Conservation (phyloP, 306 rosid genomes). For the Mimosa pudica region DNA sequence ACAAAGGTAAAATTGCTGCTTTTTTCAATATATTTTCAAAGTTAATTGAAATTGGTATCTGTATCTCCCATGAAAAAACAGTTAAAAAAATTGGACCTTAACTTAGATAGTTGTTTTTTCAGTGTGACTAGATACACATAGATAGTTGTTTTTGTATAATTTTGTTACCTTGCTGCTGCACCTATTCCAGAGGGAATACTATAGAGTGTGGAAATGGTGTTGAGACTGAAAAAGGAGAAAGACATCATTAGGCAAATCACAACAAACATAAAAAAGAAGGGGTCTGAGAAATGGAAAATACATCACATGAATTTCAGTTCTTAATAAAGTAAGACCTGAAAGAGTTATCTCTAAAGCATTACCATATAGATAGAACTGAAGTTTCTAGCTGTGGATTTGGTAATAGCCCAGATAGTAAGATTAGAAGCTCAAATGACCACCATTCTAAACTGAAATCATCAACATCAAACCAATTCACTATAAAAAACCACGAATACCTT, state of each 20-base stretch:
- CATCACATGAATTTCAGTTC: not conserved
- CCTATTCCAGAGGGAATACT: conserved; percentile 57
- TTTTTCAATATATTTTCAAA: too few relatives aligned
- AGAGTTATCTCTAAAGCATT: not conserved
- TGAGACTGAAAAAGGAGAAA: conserved; percentile 38
- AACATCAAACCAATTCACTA: not conserved
- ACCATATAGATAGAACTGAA: conserved; percentile 65
- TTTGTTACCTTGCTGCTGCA: conserved; percentile 55
- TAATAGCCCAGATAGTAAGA: conserved; percentile 15
- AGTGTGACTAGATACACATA: not conserved
- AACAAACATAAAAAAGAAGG: not conserved
- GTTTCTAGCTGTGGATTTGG: conserved; percentile 67
- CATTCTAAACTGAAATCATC: conserved; percentile 48
- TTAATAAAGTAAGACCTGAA: not conserved
- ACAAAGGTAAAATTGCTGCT: too few relatives aligned
- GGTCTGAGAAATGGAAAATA: not conserved
- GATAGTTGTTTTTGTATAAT: not conserved
- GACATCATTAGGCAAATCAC: not conserved
- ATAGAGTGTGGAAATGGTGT: conserved; percentile 42
- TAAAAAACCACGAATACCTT: not conserved
- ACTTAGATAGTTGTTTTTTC: too few relatives aligned
- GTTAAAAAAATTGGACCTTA: too few relatives aligned
- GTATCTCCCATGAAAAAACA: too few relatives aligned
- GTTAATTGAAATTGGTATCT: too few relatives aligned
- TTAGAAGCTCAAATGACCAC: conserved; percentile 42